Evolutionary conservation across 352 stramenopile genomes (phyloP).

Genomic region (Phytophthora hibernalis): DNA sequence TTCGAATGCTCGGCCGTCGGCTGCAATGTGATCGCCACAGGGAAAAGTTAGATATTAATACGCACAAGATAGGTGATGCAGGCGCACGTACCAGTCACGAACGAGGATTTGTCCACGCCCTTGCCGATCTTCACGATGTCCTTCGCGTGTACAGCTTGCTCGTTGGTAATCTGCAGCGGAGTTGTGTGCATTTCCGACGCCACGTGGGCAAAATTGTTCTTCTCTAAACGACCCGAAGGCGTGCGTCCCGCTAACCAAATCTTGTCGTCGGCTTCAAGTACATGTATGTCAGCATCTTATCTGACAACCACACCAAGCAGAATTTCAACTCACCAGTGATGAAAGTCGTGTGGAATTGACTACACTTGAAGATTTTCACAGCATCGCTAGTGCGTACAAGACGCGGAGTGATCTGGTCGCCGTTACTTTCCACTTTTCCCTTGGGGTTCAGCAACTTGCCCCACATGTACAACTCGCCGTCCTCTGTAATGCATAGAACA

Average conservation of each 20-base stretch:
- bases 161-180: constrained; percentile 73
- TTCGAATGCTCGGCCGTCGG: constrained; percentile 72
- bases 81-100: constrained; percentile 58
- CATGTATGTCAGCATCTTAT: constrained; percentile 7
- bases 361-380: constrained; percentile 76
- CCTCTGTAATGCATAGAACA: constrained; percentile 37
- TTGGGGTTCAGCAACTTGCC: constrained; percentile 83
- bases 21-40: constrained; percentile 18
- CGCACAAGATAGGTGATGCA: neutral
- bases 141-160: constrained; percentile 47
- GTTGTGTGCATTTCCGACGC: constrained; percentile 74
- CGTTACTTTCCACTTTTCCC: constrained; percentile 62
- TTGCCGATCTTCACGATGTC: constrained; percentile 74
- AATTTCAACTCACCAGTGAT: constrained; percentile 62
- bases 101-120: constrained; percentile 77
- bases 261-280: constrained; percentile 66
- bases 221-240: constrained; percentile 68
- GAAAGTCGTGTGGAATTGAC: constrained; percentile 87
- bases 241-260: constrained; percentile 83
- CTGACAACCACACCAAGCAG: neutral
- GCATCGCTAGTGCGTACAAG: constrained; percentile 74
- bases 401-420: constrained; percentile 78
- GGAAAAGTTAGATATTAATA: constrained; percentile 6
- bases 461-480: constrained; percentile 87
- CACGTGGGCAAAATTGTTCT: constrained; percentile 63